Conservation (phyloP, 257 asterid genomes). For the Nicotiana attenuata region DNA sequence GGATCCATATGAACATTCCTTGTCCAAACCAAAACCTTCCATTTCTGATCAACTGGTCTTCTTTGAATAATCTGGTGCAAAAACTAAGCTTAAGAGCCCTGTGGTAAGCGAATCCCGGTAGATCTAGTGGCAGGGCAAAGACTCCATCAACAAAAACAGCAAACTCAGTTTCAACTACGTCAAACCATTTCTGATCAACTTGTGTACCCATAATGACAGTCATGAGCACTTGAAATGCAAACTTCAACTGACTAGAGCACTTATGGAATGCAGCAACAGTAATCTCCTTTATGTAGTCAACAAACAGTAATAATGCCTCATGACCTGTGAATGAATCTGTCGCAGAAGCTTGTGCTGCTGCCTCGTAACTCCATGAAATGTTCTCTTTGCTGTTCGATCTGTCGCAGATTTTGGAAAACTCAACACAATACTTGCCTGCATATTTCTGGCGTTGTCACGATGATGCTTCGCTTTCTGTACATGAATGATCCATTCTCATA, state of each 20-base stretch:
- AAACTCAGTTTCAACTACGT: background rate
- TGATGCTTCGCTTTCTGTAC: conserved; percentile 8
- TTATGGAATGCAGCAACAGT: background rate
- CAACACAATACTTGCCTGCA: conserved; percentile 2
- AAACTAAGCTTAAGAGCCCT: conserved; percentile 14
- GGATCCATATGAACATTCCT: conserved; percentile 15
- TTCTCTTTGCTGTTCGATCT: background rate
- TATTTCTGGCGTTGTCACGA: conserved; percentile 3
- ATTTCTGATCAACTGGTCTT: background rate
- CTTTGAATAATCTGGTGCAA: background rate
- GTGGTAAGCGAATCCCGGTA: conserved; percentile 21
- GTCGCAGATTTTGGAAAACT: conserved; percentile 8
- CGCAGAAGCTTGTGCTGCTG: conserved; percentile 9
- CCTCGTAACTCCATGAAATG: conserved; percentile 9
- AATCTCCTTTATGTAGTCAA: conserved; percentile 1
- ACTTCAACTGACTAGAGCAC: conserved; percentile 6
- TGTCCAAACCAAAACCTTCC: conserved; percentile 17
- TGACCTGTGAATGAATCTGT: conserved; percentile 5
- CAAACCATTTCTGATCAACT: conserved; percentile 5
- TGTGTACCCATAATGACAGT: background rate
- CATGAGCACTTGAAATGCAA: conserved; percentile 5
- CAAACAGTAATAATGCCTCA: conserved; percentile 8
- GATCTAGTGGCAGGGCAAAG: conserved; percentile 7
- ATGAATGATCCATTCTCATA: conserved; percentile 7
- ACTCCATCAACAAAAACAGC: conserved; percentile 9